These are phyloP conservation scores for Erigeron philadelphicus DNA, from an alignment of 140 eudicot species.

Conservation along the genomic window DNA sequence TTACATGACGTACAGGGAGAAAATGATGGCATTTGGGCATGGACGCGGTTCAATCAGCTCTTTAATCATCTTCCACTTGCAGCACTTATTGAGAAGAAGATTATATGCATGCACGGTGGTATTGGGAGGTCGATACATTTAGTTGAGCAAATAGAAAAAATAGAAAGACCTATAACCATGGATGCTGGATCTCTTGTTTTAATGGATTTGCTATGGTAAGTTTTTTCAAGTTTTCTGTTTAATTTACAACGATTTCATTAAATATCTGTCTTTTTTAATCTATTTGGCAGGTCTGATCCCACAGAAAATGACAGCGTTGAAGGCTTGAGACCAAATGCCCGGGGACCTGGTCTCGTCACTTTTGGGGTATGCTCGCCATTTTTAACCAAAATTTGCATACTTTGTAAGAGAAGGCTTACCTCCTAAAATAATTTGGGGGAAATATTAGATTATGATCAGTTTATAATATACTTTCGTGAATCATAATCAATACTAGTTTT, in stretches of 20 bases:
- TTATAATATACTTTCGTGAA: no score
- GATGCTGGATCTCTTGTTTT: slow-evolving; percentile 82
- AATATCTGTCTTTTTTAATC: neutral
- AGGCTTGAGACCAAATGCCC: slow-evolving; percentile 88
- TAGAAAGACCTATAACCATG: slow-evolving; percentile 91
- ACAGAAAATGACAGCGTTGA: slow-evolving; percentile 95
- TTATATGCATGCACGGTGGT: slow-evolving; percentile 97
- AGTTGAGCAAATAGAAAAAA: slow-evolving; percentile 92
- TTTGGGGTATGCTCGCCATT: slow-evolving; percentile 70
- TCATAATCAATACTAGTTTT: no score
- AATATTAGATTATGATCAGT: no score
- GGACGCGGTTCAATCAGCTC: slow-evolving; percentile 91
- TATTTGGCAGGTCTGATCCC: slow-evolving; percentile 83
- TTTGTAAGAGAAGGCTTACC: no score
- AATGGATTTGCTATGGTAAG: slow-evolving; percentile 90
- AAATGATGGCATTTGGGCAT: slow-evolving; percentile 94
- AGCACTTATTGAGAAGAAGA: slow-evolving; percentile 85
- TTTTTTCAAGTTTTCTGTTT: neutral
- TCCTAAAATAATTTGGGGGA: no score
- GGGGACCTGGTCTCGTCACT: slow-evolving; percentile 95
- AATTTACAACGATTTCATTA: neutral
- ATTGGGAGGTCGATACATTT: slow-evolving; percentile 91
- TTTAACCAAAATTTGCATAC: slow-evolving; percentile 8
- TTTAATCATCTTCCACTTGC: slow-evolving; percentile 92
- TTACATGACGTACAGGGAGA: slow-evolving; percentile 58